phyloP scores from a whole-genome alignment of 805 yeast species.

The Wickerhamomyces strasburgensis region DNA sequence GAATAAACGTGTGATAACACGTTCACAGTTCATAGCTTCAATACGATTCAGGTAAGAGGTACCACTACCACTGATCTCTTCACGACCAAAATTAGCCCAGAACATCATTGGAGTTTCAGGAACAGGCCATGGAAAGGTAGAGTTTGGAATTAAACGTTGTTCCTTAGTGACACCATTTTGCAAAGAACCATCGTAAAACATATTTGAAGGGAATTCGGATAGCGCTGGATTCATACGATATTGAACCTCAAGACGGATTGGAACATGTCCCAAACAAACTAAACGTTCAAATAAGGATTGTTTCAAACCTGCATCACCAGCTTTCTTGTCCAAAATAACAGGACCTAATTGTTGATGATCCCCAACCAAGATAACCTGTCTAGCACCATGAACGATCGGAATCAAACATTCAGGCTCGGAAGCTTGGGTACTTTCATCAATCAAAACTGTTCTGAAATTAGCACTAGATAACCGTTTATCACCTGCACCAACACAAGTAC shows the following conservation, averaged over 20 bases:
- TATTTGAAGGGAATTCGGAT: slow-evolving; percentile 82
- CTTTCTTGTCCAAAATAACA: slow-evolving; percentile 72
- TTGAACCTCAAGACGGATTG: slow-evolving; percentile 84
- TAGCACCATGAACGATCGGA: slow-evolving; percentile 85
- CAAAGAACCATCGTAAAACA: slow-evolving; percentile 88
- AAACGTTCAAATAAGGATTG: slow-evolving; percentile 87
- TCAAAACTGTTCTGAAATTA: slow-evolving; percentile 71
- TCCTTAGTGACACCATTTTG: slow-evolving; percentile 87
- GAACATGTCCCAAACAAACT: slow-evolving; percentile 75
- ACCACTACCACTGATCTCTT: slow-evolving; percentile 80
- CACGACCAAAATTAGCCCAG: slow-evolving; percentile 86
- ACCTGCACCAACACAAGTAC: slow-evolving; percentile 92
- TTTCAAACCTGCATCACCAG: slow-evolving; percentile 80
- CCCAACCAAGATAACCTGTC: slow-evolving; percentile 86
- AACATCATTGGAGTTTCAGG: slow-evolving; percentile 88
- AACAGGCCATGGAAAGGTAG: slow-evolving; percentile 90
- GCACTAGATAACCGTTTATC: slow-evolving; percentile 54
- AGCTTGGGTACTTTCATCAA: slow-evolving; percentile 93
- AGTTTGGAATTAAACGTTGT: slow-evolving; percentile 50
- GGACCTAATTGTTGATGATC: slow-evolving; percentile 97
- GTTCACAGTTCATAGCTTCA: slow-evolving; percentile 87
- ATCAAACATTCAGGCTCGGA: slow-evolving; percentile 88
- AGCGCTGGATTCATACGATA: slow-evolving; percentile 92
- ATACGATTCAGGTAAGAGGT: slow-evolving; percentile 78
- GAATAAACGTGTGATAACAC: slow-evolving; percentile 65